phyloP scores from a whole-genome alignment of 164 flowering plant genomes.

The Liriodendron chinense region DNA sequence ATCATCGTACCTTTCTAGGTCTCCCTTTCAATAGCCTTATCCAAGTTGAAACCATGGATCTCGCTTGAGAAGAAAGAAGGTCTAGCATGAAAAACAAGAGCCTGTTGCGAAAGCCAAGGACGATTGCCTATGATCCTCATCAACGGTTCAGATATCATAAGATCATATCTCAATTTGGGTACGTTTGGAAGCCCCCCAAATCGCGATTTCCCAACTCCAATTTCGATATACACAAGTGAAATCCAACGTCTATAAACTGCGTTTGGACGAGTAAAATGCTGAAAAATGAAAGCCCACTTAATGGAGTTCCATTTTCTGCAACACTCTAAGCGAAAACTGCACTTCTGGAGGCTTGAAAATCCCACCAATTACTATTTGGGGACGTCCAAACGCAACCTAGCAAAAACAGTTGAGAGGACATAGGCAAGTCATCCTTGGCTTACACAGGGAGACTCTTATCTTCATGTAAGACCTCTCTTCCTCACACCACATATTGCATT shows the following conservation, averaged over 20 bases:
- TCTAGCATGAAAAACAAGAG: conserved; percentile 43
- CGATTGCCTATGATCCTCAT: conserved; percentile 34
- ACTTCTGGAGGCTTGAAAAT: too few relatives aligned
- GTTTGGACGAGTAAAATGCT: too few relatives aligned
- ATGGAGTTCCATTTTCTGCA: too few relatives aligned
- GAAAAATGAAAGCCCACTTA: too few relatives aligned
- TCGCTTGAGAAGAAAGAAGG: conserved; percentile 1
- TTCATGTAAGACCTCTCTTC: conserved; percentile 48
- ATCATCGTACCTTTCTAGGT: not conserved
- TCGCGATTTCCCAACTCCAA: not conserved
- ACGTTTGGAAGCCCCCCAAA: too few relatives aligned
- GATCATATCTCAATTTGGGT: too few relatives aligned
- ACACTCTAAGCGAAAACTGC: too few relatives aligned
- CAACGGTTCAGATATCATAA: not conserved
- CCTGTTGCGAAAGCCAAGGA: conserved; percentile 47
- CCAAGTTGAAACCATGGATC: not conserved
- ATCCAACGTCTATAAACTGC: too few relatives aligned
- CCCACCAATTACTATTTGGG: not conserved
- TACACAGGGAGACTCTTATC: conserved; percentile 36
- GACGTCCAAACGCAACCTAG: not conserved
- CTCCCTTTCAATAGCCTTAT: not conserved
- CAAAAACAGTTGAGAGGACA: not conserved
- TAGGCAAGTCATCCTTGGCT: conserved; percentile 68
- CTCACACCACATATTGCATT: conserved; percentile 3
- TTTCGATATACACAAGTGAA: not conserved